Conservation (phyloP, 2,329 filamentous ascomycete species). For the Fusarium nodosum region DNA sequence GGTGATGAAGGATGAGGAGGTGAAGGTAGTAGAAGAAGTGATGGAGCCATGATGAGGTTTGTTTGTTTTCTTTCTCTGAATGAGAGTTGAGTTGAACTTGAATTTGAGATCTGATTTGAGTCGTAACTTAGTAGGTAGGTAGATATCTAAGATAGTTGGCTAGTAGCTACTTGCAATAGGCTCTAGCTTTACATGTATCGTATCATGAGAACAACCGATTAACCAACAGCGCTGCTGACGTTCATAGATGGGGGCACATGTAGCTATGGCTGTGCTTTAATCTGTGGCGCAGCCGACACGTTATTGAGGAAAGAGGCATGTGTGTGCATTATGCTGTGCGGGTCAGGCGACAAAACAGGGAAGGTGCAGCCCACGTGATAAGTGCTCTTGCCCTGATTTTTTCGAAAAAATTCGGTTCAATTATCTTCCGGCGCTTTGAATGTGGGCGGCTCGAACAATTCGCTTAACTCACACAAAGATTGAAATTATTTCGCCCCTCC, state of each 20-base stretch:
- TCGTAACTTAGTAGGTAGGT: neutral
- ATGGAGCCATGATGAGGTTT: slow-evolving; percentile 21
- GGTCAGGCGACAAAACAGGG: too few relatives aligned
- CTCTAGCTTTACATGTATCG: neutral
- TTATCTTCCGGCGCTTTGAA: too few relatives aligned
- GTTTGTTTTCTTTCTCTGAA: neutral
- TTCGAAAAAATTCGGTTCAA: too few relatives aligned
- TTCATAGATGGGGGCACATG: neutral
- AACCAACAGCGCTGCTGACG: neutral
- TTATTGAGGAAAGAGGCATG: too few relatives aligned
- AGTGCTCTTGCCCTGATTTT: too few relatives aligned
- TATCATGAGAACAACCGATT: neutral
- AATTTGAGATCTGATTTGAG: neutral
- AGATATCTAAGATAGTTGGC: neutral
- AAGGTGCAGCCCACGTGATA: too few relatives aligned
- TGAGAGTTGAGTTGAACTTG: neutral
- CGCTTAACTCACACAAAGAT: slow-evolving; percentile 59
- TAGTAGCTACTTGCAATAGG: neutral
- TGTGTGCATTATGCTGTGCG: too few relatives aligned
- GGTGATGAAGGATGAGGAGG: slow-evolving; percentile 69
- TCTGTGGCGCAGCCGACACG: too few relatives aligned
- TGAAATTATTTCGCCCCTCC: slow-evolving; percentile 60
- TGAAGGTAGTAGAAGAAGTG: slow-evolving; percentile 72
- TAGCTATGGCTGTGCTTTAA: too few relatives aligned
- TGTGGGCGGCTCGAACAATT: too few relatives aligned